Percentiles rank a stretch among this genome's conserved stretches.
Evolutionary conservation across 169 alveolate species (phyloP).

Genomic region (Gregarina niphandrodes): DNA sequence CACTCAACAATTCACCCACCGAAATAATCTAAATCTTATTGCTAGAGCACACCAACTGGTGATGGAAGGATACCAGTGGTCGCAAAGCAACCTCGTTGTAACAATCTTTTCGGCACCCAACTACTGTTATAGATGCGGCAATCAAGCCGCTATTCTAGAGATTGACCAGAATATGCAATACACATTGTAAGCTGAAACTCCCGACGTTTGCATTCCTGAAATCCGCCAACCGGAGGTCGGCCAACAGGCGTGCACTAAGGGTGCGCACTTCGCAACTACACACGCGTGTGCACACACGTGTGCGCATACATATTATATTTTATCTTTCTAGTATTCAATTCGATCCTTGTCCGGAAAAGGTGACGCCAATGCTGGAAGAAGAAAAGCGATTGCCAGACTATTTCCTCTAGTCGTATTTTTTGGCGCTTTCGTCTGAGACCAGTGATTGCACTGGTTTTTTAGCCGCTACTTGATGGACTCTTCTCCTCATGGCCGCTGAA

Average conservation of each 20-base stretch:
- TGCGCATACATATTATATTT: not conserved
- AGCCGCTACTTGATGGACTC: too few species aligned
- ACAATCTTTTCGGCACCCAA: constrained; percentile 96
- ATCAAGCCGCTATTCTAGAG: constrained; percentile 88
- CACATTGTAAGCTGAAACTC: constrained; percentile 8
- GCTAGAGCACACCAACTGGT: constrained; percentile 99
- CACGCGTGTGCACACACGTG: not conserved
- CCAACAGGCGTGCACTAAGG: not conserved
- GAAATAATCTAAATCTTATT: constrained; percentile 72
- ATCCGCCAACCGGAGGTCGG: not conserved
- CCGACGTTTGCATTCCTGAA: not conserved
- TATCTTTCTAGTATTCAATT: constrained; percentile 6
- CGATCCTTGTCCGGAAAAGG: constrained; percentile 7
- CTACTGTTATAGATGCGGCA: constrained; percentile 95
- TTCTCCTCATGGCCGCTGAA: too few species aligned
- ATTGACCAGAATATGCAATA: constrained; percentile 63
- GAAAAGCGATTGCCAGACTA: constrained; percentile 9
- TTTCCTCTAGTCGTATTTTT: too few species aligned
- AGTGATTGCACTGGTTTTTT: too few species aligned
- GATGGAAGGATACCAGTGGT: constrained; percentile 95
- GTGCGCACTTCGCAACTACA: not conserved
- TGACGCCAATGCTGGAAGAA: not conserved
- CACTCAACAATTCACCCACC: constrained; percentile 63
- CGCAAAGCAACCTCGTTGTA: constrained; percentile 72
- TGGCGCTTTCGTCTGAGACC: too few species aligned